phyloP scores from a whole-genome alignment of 1,284 basidiomycete genomes.

The Erythrobasidium hasegawianum region DNA sequence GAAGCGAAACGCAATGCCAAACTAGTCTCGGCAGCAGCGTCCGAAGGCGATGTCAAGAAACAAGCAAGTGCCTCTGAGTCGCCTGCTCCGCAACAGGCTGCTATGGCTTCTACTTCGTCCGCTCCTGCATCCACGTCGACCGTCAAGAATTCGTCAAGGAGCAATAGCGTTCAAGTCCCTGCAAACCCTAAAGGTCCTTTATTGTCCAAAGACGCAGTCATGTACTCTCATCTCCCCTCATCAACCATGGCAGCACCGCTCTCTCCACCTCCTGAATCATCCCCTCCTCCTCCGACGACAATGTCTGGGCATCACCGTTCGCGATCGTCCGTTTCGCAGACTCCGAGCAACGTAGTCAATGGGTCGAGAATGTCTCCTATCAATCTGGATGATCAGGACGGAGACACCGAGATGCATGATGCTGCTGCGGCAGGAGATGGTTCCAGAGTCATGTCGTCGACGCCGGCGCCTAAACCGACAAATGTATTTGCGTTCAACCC shows the following conservation, averaged over 20 bases:
- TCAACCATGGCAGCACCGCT: slow-evolving; percentile 6
- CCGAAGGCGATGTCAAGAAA: background rate
- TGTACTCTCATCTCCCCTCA: slow-evolving; percentile 29
- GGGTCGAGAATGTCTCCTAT: slow-evolving; percentile 59
- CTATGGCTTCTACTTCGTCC: background rate
- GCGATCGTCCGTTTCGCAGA: background rate
- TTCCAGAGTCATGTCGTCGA: background rate
- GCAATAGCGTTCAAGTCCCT: background rate
- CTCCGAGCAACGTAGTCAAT: slow-evolving; percentile 51
- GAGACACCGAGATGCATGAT: slow-evolving; percentile 55
- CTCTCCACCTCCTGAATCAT: background rate
- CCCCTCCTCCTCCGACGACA: too few species aligned
- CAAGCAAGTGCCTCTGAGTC: slow-evolving; percentile 15
- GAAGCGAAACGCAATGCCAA: slow-evolving; percentile 28
- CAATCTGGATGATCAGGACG: slow-evolving; percentile 50
- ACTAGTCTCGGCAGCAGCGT: background rate
- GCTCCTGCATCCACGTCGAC: background rate
- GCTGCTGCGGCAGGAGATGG: too few species aligned
- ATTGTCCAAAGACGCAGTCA: slow-evolving; percentile 22
- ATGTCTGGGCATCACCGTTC: too few species aligned
- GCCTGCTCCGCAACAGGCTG: slow-evolving; percentile 17
- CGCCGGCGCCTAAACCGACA: slow-evolving; percentile 5
- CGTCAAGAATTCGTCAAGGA: too few species aligned
- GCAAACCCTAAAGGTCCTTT: slow-evolving; percentile 25
- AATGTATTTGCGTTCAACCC: slow-evolving; percentile 29